A percentile compares a stretch with the other conserved stretches of the same genome.
Conservation (phyloP, 176 grass and related monocot genomes). For the Calamus simplicifolius region DNA sequence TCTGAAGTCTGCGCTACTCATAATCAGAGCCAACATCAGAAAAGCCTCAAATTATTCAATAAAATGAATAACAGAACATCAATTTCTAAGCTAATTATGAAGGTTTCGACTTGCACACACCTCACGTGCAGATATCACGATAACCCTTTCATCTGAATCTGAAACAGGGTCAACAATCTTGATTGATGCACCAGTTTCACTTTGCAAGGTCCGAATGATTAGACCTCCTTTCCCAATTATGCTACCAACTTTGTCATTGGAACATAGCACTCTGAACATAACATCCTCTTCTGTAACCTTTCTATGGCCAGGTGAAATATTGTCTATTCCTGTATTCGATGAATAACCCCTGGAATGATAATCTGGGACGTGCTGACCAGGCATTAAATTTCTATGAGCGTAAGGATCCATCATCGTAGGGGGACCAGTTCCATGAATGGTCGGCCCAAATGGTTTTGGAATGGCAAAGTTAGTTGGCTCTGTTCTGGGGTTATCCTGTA, state of each 20-base stretch:
- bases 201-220: conserved; percentile 58
- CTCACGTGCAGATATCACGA: conserved; percentile 60
- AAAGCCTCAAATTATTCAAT: too few relatives aligned
- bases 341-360: conserved; percentile 40
- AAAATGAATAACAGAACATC: too few relatives aligned
- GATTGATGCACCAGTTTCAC: conserved; percentile 68
- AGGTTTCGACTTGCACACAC: conserved; percentile 19
- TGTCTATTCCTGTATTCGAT: conserved; percentile 17
- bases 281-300: conserved; percentile 68
- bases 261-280: conserved; percentile 63
- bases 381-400: conserved; percentile 52
- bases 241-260: conserved; percentile 56
- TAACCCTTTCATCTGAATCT: conserved; percentile 48
- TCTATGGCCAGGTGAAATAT: conserved; percentile 35
- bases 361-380: conserved; percentile 33
- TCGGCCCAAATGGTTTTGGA: conserved; percentile 44
- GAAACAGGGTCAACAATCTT: conserved; percentile 55
- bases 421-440: conserved; percentile 27
- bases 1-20: conserved; percentile 60
- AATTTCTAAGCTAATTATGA: too few relatives aligned
- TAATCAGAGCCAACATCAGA: conserved; percentile 2
- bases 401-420: conserved; percentile 41
- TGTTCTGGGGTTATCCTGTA: conserved; percentile 51
- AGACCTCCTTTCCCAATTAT: conserved; percentile 71
- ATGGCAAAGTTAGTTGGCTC: conserved; percentile 20